Conservation (phyloP, 2,329 filamentous ascomycete species). For the Diplocarpon rosae region DNA sequence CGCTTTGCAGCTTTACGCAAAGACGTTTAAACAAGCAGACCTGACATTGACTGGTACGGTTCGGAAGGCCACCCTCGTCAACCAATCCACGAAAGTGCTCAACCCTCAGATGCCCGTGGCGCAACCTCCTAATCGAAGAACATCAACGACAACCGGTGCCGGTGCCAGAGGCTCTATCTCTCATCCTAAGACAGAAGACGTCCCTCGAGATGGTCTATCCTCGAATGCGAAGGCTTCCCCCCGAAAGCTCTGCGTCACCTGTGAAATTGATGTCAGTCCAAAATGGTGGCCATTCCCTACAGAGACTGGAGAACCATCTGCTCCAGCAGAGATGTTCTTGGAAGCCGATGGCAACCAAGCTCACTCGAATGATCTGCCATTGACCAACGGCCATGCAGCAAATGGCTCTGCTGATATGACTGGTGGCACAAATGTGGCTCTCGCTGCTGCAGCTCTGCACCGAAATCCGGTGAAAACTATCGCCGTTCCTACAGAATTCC, state of each 20-base stretch:
- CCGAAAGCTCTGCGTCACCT: constrained; percentile 51
- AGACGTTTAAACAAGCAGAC: constrained; percentile 91
- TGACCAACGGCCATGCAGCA: constrained; percentile 9
- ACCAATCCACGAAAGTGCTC: constrained; percentile 28
- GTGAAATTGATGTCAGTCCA: constrained; percentile 59
- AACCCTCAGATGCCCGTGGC: constrained; percentile 18
- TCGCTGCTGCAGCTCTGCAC: constrained; percentile 26
- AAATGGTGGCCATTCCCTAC: constrained; percentile 48
- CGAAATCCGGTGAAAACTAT: constrained; percentile 18
- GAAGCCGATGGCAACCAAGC: constrained; percentile 9
- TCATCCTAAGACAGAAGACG: constrained; percentile 21
- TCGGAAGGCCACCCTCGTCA: constrained; percentile 65
- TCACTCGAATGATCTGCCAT: constrained; percentile 4
- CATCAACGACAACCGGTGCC: constrained; percentile 40
- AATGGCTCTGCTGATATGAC: constrained; percentile 6
- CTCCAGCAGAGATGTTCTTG: neutral
- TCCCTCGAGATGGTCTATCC: constrained; percentile 1
- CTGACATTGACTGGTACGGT: constrained; percentile 82
- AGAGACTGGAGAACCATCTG: constrained; percentile 1
- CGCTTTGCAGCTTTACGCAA: constrained; percentile 76
- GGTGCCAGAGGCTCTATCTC: constrained; percentile 21
- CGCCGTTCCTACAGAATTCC: constrained; percentile 38
- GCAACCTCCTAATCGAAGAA: constrained; percentile 37
- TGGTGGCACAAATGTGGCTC: constrained; percentile 20
- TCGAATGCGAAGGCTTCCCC: constrained; percentile 1